Percentiles rank a stretch among this genome's conserved stretches.
These are phyloP conservation scores for Leccinum subgranulosum DNA, from an alignment of 768 basidiomycete genomes.

Conservation along the genomic window DNA sequence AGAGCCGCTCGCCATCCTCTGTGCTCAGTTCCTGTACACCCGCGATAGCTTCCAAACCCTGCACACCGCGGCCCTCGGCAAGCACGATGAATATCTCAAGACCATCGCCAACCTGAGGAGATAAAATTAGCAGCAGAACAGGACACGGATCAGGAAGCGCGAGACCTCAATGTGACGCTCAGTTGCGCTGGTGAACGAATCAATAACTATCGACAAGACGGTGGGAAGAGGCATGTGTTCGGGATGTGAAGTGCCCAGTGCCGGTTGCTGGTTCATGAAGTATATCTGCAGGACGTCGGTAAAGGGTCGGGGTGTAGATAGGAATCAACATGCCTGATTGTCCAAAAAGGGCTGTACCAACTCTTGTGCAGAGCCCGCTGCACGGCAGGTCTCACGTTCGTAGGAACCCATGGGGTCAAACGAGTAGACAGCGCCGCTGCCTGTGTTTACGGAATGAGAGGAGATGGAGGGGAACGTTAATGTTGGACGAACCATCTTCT, in stretches of 20 bases:
- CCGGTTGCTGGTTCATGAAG: conserved; percentile 91
- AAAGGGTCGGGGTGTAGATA: conserved; percentile 41
- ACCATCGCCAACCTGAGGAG: conserved; percentile 83
- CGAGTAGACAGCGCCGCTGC: conserved; percentile 97
- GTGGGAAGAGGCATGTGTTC: conserved; percentile 75
- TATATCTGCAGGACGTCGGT: conserved; percentile 73
- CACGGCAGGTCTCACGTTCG: conserved; percentile 94
- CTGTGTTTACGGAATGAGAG: conserved; percentile 38
- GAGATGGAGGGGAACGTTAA: background rate
- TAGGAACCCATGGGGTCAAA: conserved; percentile 99
- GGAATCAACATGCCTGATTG: conserved; percentile 74
- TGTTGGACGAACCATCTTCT: conserved; percentile 74
- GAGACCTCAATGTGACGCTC: conserved; percentile 96
- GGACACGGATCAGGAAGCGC: conserved; percentile 5
- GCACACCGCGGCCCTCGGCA: conserved; percentile 59
- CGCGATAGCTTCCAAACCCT: conserved; percentile 52
- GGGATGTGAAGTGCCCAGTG: conserved; percentile 71
- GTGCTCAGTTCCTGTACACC: conserved; percentile 65
- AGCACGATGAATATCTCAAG: conserved; percentile 90
- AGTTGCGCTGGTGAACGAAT: conserved; percentile 95
- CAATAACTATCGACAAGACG: conserved; percentile 85
- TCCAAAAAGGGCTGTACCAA: conserved; percentile 98
- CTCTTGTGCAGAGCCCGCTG: conserved; percentile 92
- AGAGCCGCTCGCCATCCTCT: conserved; percentile 69
- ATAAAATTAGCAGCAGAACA: conserved; percentile 4